phyloP scores from a whole-genome alignment of 2,329 filamentous ascomycete genomes.

The Verticillium nubilum region DNA sequence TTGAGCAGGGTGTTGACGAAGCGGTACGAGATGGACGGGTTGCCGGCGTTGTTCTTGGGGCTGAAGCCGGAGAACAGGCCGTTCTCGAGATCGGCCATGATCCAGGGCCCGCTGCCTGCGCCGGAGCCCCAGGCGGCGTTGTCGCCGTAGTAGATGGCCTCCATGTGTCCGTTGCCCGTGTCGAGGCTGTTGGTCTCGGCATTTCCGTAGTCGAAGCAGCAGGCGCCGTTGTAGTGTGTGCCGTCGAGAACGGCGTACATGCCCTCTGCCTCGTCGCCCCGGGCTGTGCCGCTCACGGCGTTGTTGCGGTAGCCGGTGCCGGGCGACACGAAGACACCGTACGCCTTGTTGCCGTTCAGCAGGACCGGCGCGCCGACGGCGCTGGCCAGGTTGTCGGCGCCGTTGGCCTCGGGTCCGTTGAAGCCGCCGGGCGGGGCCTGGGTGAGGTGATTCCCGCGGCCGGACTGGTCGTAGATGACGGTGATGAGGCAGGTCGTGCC shows the following conservation, averaged over 20 bases:
- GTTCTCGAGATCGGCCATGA: slow-evolving; percentile 67
- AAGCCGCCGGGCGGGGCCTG: slow-evolving; percentile 55
- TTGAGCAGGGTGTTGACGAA: slow-evolving; percentile 56
- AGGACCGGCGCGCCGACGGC: slow-evolving; percentile 57
- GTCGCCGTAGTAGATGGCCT: slow-evolving; percentile 60
- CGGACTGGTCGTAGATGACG: slow-evolving; percentile 63
- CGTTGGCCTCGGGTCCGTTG: slow-evolving; percentile 47
- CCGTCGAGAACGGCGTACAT: slow-evolving; percentile 58
- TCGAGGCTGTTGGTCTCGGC: slow-evolving; percentile 46
- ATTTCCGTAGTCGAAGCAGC: slow-evolving; percentile 55
- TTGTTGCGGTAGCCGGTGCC: slow-evolving; percentile 61
- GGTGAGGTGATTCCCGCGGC: slow-evolving; percentile 54
- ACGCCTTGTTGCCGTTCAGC: slow-evolving; percentile 54
- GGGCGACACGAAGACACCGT: slow-evolving; percentile 57
- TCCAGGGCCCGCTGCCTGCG: slow-evolving; percentile 55
- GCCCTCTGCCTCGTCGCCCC: slow-evolving; percentile 48
- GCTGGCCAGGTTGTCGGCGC: slow-evolving; percentile 54
- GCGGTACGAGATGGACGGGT: slow-evolving; percentile 46
- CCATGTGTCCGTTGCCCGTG: slow-evolving; percentile 62
- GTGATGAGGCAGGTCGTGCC: slow-evolving; percentile 58
- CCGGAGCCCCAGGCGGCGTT: slow-evolving; percentile 51
- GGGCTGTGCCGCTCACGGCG: slow-evolving; percentile 43
- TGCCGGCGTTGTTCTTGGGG: slow-evolving; percentile 38
- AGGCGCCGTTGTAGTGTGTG: slow-evolving; percentile 51
- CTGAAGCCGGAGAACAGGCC: slow-evolving; percentile 54